Percentiles rank a stretch among this genome's conserved stretches.
phyloP scores from a whole-genome alignment of 1,284 basidiomycete genomes.

The Schizophyllum commune region DNA sequence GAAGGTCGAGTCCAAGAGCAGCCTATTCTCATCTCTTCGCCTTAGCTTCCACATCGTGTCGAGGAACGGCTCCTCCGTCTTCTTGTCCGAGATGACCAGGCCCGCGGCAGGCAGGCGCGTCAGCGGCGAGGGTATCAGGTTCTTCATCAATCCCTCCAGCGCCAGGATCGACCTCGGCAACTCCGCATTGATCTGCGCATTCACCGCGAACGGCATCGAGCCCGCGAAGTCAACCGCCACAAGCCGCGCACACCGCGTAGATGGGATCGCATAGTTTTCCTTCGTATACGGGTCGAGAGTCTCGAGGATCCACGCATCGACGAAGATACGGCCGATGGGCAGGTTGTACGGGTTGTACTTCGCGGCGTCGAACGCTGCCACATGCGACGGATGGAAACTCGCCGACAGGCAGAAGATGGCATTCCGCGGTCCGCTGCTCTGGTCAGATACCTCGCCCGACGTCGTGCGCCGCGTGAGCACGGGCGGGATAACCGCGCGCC shows the following conservation, averaged over 20 bases:
- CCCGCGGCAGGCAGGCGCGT: slow-evolving; percentile 60
- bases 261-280: slow-evolving; percentile 93
- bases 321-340: slow-evolving; percentile 75
- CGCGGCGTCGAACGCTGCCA: slow-evolving; percentile 42
- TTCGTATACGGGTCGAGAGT: slow-evolving; percentile 95
- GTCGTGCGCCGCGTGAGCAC: slow-evolving; percentile 10
- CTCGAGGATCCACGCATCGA: slow-evolving; percentile 97
- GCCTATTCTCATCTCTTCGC: slow-evolving; percentile 48
- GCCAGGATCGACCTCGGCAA: slow-evolving; percentile 64
- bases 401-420: slow-evolving; percentile 74
- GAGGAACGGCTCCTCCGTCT: slow-evolving; percentile 31
- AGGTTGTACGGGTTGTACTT: slow-evolving; percentile 78
- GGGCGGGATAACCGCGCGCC: slow-evolving; percentile 42
- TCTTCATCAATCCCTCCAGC: slow-evolving; percentile 66
- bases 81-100: slow-evolving; percentile 45
- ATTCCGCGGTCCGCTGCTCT: slow-evolving; percentile 31
- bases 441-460: slow-evolving; percentile 24
- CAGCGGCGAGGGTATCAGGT: slow-evolving; percentile 51
- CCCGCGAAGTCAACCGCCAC: slow-evolving; percentile 88
- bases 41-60: slow-evolving; percentile 46
- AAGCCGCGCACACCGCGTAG: slow-evolving; percentile 84
- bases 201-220: slow-evolving; percentile 80
- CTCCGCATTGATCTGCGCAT: slow-evolving; percentile 80
- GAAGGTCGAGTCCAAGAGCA: slow-evolving; percentile 45
- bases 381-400: slow-evolving; percentile 63